These are phyloP conservation scores for Kodamaea fungicola DNA, from an alignment of 1,139 yeast genomes.

Conservation along the genomic window DNA sequence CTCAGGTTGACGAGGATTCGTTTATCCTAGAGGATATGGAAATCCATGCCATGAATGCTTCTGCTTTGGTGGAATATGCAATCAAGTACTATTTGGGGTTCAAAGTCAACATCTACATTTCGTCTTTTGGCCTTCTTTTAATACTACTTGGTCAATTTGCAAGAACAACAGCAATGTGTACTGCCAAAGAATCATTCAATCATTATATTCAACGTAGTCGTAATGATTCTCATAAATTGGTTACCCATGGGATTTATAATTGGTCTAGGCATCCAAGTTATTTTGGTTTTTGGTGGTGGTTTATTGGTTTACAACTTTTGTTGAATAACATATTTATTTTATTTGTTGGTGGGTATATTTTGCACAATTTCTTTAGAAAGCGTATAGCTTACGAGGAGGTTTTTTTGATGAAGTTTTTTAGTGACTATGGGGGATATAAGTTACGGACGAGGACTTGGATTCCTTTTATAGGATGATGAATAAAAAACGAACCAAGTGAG, in stretches of 20 bases:
- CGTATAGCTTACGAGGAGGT: slow-evolving; percentile 73
- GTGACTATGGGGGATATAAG: slow-evolving; percentile 55
- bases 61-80: slow-evolving; percentile 24
- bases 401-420: slow-evolving; percentile 60
- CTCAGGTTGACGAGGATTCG: slow-evolving; percentile 67
- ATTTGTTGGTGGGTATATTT: slow-evolving; percentile 39
- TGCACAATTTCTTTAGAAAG: slow-evolving; percentile 64
- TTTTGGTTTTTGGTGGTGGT: slow-evolving; percentile 92
- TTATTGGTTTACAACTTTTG: slow-evolving; percentile 75
- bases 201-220: slow-evolving; percentile 66
- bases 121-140: slow-evolving; percentile 42
- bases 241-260: slow-evolving; percentile 71
- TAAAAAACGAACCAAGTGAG: too few species aligned
- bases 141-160: slow-evolving; percentile 59
- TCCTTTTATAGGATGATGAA: slow-evolving; percentile 62
- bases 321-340: slow-evolving; percentile 54
- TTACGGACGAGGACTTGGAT: slow-evolving; percentile 52
- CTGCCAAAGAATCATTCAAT: slow-evolving; percentile 85
- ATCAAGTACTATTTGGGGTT: slow-evolving; percentile 8
- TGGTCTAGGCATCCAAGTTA: slow-evolving; percentile 83
- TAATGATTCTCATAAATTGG: slow-evolving; percentile 53
- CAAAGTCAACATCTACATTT: slow-evolving; percentile 1
- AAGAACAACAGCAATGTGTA: slow-evolving; percentile 77
- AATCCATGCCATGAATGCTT: slow-evolving; percentile 60
- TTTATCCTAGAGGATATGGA: slow-evolving; percentile 73